A percentile compares a stretch with the other conserved stretches of the same genome.
Evolutionary conservation across 2,329 filamentous ascomycete genomes (phyloP).

Genomic region (Cadophora gregata): DNA sequence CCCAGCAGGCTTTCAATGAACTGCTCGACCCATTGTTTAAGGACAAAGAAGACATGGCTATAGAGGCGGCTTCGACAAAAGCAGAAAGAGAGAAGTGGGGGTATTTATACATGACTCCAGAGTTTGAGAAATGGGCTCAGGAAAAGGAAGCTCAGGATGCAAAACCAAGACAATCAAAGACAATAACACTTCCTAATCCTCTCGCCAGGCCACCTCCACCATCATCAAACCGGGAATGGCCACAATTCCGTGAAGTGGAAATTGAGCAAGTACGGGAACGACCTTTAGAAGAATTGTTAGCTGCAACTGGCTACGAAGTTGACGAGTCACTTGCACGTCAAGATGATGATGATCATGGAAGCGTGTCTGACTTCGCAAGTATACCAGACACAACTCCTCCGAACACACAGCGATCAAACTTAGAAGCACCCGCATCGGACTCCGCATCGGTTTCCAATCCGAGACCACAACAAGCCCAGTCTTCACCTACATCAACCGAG

Average conservation of each 20-base stretch:
- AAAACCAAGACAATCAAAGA: constrained; percentile 16
- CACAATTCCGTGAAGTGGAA: constrained; percentile 36
- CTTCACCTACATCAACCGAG: constrained; percentile 25
- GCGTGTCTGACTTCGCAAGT: constrained; percentile 33
- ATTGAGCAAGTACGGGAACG: constrained; percentile 40
- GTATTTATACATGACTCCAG: constrained; percentile 53
- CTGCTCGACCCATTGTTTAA: constrained; percentile 87
- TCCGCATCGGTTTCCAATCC: constrained; percentile 14
- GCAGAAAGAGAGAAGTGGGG: constrained; percentile 63
- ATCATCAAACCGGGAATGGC: constrained; percentile 26
- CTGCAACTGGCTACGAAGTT: constrained; percentile 39
- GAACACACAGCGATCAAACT: not conserved
- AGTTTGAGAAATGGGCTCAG: constrained; percentile 45
- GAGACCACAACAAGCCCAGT: not conserved
- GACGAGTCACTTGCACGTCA: constrained; percentile 20
- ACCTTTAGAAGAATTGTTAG: constrained; percentile 40
- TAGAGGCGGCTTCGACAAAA: constrained; percentile 69
- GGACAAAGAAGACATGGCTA: constrained; percentile 75
- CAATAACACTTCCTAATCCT: not conserved
- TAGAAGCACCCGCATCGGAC: not conserved
- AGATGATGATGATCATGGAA: not conserved
- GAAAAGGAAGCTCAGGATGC: constrained; percentile 28
- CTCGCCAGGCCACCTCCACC: not conserved
- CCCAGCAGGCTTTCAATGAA: constrained; percentile 92
- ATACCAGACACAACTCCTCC: not conserved